Evolutionary conservation across 805 yeast genomes (phyloP).

Genomic region (Metschnikowia borealis): DNA sequence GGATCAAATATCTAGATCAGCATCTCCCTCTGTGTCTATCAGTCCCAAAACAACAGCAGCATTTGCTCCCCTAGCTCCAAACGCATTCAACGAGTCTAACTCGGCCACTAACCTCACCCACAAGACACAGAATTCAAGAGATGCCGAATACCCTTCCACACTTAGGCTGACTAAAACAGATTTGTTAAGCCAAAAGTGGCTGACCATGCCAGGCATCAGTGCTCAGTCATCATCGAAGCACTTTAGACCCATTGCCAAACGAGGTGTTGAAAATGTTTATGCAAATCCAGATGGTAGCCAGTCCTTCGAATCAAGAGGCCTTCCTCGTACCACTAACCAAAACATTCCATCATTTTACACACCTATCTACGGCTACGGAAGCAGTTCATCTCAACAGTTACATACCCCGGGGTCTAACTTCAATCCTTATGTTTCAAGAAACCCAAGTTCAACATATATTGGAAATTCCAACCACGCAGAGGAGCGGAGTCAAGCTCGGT

Average conservation of each 20-base stretch:
- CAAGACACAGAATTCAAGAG: background rate
- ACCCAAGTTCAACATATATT: background rate
- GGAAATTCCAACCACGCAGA: background rate
- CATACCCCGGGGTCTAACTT: background rate
- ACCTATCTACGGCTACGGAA: background rate
- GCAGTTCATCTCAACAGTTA: background rate
- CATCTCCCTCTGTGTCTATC: slow-evolving; percentile 4
- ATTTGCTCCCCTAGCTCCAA: too few species aligned
- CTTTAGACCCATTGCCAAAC: background rate
- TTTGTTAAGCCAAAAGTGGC: background rate
- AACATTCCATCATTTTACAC: background rate
- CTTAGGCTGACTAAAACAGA: background rate
- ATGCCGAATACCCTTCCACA: background rate
- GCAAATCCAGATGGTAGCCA: background rate
- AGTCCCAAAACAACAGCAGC: background rate
- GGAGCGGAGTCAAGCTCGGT: background rate
- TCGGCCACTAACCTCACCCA: background rate
- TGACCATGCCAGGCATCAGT: background rate
- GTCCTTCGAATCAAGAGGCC: background rate
- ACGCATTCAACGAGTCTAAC: background rate
- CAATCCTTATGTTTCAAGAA: background rate
- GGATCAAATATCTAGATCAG: slow-evolving; percentile 9
- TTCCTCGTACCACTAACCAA: background rate
- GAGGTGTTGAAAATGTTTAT: background rate
- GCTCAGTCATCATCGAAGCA: background rate